phyloP scores from a whole-genome alignment of 495 filamentous ascomycete species.

The Cercophora newfieldiana region DNA sequence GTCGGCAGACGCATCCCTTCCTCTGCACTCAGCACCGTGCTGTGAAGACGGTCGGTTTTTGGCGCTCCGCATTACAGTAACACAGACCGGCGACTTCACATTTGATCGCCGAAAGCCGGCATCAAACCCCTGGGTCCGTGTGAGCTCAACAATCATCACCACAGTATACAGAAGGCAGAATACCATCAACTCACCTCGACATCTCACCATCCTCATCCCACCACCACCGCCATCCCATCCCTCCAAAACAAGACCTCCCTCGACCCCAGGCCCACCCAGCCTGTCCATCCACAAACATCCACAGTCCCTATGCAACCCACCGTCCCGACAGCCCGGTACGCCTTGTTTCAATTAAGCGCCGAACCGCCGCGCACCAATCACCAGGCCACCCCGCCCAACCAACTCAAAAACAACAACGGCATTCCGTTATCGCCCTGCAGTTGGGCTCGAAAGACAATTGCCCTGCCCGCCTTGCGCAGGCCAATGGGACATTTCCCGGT shows the following conservation, averaged over 20 bases:
- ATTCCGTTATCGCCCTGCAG: neutral
- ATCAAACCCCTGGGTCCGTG: neutral
- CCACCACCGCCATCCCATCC: neutral
- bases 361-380: neutral
- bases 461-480: neutral
- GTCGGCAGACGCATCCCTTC: neutral
- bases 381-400: neutral
- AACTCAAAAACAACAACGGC: neutral
- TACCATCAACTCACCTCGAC: neutral
- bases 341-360: slow-evolving; percentile 4
- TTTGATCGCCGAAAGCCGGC: neutral
- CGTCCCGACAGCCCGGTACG: neutral
- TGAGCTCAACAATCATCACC: too few relatives aligned
- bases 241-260: neutral
- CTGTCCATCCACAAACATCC: neutral
- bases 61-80: neutral
- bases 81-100: neutral
- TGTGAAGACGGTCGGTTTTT: neutral
- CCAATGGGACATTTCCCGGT: neutral
- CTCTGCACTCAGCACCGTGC: neutral
- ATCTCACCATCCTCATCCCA: neutral
- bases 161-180: too few relatives aligned
- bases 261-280: neutral
- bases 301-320: neutral
- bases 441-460: neutral